Conservation (phyloP, 345 rosid genomes). For the Hibiscus tridactylites region DNA sequence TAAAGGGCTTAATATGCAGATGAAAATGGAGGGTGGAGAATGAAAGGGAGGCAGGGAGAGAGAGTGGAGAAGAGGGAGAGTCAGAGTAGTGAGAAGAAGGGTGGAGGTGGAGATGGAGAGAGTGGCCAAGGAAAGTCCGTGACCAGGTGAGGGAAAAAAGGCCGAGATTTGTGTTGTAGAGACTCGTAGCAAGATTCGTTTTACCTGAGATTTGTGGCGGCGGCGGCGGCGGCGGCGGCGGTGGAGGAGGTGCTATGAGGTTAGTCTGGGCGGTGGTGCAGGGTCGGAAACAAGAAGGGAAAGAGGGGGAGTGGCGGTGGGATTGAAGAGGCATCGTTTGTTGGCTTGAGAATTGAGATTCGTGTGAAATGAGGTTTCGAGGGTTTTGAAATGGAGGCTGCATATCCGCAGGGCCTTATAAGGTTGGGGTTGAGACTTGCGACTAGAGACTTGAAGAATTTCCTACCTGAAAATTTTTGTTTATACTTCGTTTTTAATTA, state of each 20-base stretch:
- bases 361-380: neutral
- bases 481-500: too few relatives aligned
- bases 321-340: constrained; percentile 39
- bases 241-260: constrained; percentile 18
- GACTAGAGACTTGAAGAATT: neutral
- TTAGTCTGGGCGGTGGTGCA: constrained; percentile 11
- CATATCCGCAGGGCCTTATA: neutral
- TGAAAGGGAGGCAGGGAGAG: constrained; percentile 40
- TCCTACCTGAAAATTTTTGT: neutral
- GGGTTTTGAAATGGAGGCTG: constrained; percentile 14
- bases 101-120: constrained; percentile 66
- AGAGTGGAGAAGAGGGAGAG: constrained; percentile 24
- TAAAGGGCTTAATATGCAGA: constrained; percentile 53
- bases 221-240: constrained; percentile 22
- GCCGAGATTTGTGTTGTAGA: constrained; percentile 72
- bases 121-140: constrained; percentile 60
- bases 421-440: neutral
- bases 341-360: neutral
- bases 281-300: constrained; percentile 46
- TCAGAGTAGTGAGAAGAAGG: constrained; percentile 24
- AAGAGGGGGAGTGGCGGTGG: constrained; percentile 23
- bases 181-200: constrained; percentile 49
- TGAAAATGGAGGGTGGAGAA: constrained; percentile 52
- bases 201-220: constrained; percentile 30
- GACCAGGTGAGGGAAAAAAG: constrained; percentile 87